A percentile compares a stretch with the other conserved stretches of the same genome.
phyloP scores from a whole-genome alignment of 306 rosid species.

The Dryas octopetala region DNA sequence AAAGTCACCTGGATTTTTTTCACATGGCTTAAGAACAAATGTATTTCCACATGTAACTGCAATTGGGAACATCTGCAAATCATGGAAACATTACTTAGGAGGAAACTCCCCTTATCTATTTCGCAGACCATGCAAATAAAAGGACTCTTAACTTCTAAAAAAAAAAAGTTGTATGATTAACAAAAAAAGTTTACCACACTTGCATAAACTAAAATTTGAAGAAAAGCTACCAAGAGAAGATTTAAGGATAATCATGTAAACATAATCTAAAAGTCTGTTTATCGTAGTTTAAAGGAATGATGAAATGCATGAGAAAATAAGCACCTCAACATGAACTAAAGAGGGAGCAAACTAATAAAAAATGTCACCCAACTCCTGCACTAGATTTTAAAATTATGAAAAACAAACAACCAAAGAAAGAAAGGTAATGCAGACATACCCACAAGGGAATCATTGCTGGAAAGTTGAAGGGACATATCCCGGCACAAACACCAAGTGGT shows the following conservation, averaged over 20 bases:
- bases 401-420: slow-evolving; percentile 10
- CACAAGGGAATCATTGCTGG: slow-evolving; percentile 64
- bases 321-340: not conserved
- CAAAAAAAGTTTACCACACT: slow-evolving; percentile 3
- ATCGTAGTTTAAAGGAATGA: slow-evolving; percentile 1
- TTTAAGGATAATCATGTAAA: slow-evolving; percentile 17
- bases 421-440: slow-evolving; percentile 45
- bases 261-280: not conserved
- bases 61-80: slow-evolving; percentile 69
- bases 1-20: slow-evolving; percentile 57
- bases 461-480: slow-evolving; percentile 66
- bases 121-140: slow-evolving; percentile 12
- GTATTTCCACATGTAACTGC: slow-evolving; percentile 80
- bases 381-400: not conserved
- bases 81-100: slow-evolving; percentile 17
- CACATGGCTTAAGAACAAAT: slow-evolving; percentile 72
- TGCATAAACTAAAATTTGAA: not conserved
- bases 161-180: not conserved
- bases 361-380: not conserved
- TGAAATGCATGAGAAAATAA: not conserved
- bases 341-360: not conserved
- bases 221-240: not conserved
- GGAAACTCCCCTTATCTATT: slow-evolving; percentile 7
- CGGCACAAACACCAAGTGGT: slow-evolving; percentile 89
- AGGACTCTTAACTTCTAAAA: slow-evolving; percentile 8